These are phyloP conservation scores for Talaromyces sp. DNA, from an alignment of 2,329 filamentous ascomycete species.

Conservation along the genomic window DNA sequence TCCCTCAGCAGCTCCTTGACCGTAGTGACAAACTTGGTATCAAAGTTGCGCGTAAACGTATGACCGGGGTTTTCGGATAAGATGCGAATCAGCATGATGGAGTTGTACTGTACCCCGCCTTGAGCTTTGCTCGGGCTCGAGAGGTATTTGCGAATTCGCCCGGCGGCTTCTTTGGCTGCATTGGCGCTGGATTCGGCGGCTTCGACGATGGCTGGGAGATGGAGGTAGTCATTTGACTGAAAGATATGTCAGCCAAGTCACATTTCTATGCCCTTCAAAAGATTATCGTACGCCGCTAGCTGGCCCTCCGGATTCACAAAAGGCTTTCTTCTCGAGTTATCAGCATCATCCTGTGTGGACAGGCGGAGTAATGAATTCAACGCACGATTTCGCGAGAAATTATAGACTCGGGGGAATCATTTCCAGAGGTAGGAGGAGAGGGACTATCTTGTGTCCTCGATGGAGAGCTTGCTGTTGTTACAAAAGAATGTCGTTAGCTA, in stretches of 20 bases:
- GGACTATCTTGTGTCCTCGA: conserved; percentile 6
- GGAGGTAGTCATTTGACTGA: conserved; percentile 83
- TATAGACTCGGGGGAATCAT: conserved; percentile 38
- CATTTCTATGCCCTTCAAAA: neutral
- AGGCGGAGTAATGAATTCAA: conserved; percentile 1
- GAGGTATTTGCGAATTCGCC: conserved; percentile 77
- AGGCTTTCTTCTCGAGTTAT: conserved; percentile 58
- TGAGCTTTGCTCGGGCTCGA: conserved; percentile 63
- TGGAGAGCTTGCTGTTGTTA: conserved; percentile 25
- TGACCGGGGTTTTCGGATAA: conserved; percentile 85
- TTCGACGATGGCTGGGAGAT: conserved; percentile 90
- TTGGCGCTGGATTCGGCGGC: conserved; percentile 85
- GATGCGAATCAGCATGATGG: conserved; percentile 92
- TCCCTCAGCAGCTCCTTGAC: conserved; percentile 71
- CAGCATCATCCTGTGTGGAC: neutral
- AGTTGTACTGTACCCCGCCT: conserved; percentile 85
- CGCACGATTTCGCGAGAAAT: conserved; percentile 43
- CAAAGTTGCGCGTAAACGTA: conserved; percentile 86
- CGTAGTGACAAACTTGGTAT: conserved; percentile 75
- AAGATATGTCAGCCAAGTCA: conserved; percentile 11
- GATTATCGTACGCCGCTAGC: conserved; percentile 50
- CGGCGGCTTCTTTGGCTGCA: conserved; percentile 77
- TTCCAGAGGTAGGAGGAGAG: conserved; percentile 15
- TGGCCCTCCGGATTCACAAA: conserved; percentile 71
- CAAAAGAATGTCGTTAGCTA: conserved; percentile 12